Conservation (phyloP, 2,329 filamentous ascomycete species). For the Cercospora sojina region DNA sequence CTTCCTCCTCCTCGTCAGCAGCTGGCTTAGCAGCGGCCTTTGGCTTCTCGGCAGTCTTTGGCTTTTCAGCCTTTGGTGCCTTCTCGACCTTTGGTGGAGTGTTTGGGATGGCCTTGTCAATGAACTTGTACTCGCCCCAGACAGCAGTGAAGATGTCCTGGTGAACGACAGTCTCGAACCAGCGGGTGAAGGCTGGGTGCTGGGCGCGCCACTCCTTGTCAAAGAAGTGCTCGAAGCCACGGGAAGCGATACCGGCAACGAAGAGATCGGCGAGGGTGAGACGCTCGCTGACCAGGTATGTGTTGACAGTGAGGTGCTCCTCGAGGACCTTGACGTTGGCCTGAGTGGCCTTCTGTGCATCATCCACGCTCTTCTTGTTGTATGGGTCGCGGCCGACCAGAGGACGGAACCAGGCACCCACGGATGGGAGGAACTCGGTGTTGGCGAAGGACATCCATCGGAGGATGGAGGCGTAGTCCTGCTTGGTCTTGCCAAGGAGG, state of each 20-base stretch:
- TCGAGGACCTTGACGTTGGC: conserved; percentile 74
- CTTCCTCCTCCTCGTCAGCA: conserved; percentile 60
- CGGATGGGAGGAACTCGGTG: conserved; percentile 70
- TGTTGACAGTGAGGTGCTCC: conserved; percentile 86
- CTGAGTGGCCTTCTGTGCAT: conserved; percentile 66
- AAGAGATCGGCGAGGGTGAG: conserved; percentile 96
- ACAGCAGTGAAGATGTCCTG: conserved; percentile 87
- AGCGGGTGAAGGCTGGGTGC: conserved; percentile 84
- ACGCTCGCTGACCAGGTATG: conserved; percentile 96
- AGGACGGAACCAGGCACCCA: conserved; percentile 82
- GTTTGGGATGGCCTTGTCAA: conserved; percentile 77
- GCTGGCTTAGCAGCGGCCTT: conserved; percentile 52
- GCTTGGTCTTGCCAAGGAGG: conserved; percentile 99
- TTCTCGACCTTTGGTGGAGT: conserved; percentile 62
- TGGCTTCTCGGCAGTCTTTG: conserved; percentile 62
- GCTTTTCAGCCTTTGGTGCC: conserved; percentile 61
- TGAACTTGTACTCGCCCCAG: conserved; percentile 70
- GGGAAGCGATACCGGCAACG: conserved; percentile 71
- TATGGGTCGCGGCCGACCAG: conserved; percentile 78
- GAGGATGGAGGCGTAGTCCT: conserved; percentile 98
- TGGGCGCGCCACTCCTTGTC: conserved; percentile 82
- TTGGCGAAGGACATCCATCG: conserved; percentile 99
- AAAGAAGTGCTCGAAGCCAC: conserved; percentile 91
- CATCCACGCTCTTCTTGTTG: conserved; percentile 97
- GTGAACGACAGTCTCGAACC: conserved; percentile 92